phyloP scores from a whole-genome alignment of 1,284 basidiomycete species.

The Binderoboletus segoi region DNA sequence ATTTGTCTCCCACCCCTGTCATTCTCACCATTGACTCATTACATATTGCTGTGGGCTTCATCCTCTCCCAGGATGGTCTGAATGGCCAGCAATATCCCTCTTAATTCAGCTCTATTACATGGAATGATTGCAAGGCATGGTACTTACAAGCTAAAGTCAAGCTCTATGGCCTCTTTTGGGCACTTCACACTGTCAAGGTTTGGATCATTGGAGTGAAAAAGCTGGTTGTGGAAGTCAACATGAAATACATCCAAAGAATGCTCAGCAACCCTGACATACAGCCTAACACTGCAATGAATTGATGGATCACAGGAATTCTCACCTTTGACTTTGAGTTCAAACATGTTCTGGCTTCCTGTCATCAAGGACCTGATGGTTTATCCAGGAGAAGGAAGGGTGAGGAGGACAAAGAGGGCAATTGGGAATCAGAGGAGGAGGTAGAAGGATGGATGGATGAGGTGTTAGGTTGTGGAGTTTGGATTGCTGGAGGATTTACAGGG shows the following conservation, averaged over 20 bases:
- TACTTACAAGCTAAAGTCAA: slow-evolving; percentile 48
- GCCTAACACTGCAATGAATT: slow-evolving; percentile 40
- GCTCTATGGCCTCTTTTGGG: slow-evolving; percentile 41
- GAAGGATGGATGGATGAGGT: background rate
- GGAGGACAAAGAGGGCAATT: background rate
- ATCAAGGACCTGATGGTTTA: background rate
- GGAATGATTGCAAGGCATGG: slow-evolving; percentile 37
- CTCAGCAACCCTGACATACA: slow-evolving; percentile 7
- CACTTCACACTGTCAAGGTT: slow-evolving; percentile 2
- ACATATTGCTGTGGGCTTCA: slow-evolving; percentile 35
- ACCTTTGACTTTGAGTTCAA: slow-evolving; percentile 37
- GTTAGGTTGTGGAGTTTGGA: background rate
- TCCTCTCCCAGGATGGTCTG: slow-evolving; percentile 33
- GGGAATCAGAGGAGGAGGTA: background rate
- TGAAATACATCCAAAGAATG: background rate
- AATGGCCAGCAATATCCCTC: slow-evolving; percentile 20
- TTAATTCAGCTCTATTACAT: slow-evolving; percentile 39
- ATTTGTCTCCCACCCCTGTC: slow-evolving; percentile 27
- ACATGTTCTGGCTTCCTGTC: background rate
- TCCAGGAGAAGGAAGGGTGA: background rate
- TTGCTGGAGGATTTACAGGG: background rate
- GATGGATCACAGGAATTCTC: slow-evolving; percentile 42
- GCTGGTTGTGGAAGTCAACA: no score
- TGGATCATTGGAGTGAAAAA: background rate
- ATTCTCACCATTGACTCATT: slow-evolving; percentile 42